Conservation (phyloP, 2,329 filamentous ascomycete species). For the Epichloe baconii region DNA sequence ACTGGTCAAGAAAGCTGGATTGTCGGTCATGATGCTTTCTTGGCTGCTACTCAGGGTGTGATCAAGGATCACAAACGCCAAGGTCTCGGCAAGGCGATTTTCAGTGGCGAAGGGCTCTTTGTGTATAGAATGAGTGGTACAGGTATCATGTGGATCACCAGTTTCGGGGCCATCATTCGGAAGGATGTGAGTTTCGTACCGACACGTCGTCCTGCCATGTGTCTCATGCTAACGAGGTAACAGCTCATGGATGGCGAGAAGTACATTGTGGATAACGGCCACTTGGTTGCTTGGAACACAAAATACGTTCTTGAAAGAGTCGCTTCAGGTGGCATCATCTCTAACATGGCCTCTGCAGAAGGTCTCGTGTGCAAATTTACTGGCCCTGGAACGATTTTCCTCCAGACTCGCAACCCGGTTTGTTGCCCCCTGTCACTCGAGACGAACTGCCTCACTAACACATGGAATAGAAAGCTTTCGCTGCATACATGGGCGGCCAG, state of each 20-base stretch:
- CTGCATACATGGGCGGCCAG: constrained; percentile 38
- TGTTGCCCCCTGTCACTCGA: constrained; percentile 13
- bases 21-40: constrained; percentile 74
- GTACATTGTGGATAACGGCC: constrained; percentile 87
- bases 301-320: constrained; percentile 87
- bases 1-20: constrained; percentile 64
- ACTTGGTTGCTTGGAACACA: constrained; percentile 93
- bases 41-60: constrained; percentile 78
- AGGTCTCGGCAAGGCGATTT: constrained; percentile 77
- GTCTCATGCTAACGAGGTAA: background rate
- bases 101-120: constrained; percentile 84
- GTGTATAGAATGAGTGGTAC: constrained; percentile 74
- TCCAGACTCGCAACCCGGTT: constrained; percentile 81
- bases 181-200: constrained; percentile 55
- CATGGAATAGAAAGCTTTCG: constrained; percentile 33
- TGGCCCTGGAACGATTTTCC: constrained; percentile 77
- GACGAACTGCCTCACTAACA: background rate
- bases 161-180: constrained; percentile 86
- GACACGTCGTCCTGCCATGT: background rate
- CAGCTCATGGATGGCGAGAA: constrained; percentile 57
- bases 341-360: constrained; percentile 67
- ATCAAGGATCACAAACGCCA: constrained; percentile 81
- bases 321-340: constrained; percentile 84
- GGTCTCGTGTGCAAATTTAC: constrained; percentile 91
- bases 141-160: constrained; percentile 79